Evolutionary conservation across 2,329 filamentous ascomycete genomes (phyloP).

Genomic region (Paramyrothecium roridum): DNA sequence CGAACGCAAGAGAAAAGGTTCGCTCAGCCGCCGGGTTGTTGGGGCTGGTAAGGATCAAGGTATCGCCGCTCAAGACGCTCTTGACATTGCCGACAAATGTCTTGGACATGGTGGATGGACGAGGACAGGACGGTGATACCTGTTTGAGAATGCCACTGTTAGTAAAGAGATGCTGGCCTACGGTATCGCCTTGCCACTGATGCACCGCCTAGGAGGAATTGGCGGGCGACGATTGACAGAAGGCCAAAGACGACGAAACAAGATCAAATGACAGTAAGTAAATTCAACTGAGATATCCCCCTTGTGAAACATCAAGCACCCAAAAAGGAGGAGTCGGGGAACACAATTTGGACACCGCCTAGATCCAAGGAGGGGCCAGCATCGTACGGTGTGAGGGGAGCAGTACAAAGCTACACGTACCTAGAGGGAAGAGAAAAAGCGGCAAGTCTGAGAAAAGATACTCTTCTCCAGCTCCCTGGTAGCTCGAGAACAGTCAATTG

Average conservation of each 20-base stretch:
- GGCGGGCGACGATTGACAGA: too few relatives aligned
- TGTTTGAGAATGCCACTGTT: conserved; percentile 8
- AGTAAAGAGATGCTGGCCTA: conserved; percentile 4
- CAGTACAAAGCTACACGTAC: neutral
- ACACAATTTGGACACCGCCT: neutral
- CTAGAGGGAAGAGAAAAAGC: neutral
- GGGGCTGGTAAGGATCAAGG: conserved; percentile 76
- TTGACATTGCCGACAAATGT: conserved; percentile 75
- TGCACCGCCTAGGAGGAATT: too few relatives aligned
- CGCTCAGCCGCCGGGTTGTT: conserved; percentile 81
- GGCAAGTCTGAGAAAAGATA: neutral
- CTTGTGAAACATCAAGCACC: neutral
- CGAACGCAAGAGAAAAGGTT: conserved; percentile 85
- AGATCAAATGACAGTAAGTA: too few relatives aligned
- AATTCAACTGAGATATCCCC: neutral
- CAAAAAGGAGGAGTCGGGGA: neutral
- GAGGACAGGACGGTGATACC: conserved; percentile 15
- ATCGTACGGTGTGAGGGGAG: neutral
- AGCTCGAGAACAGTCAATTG: neutral
- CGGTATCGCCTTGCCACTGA: too few relatives aligned
- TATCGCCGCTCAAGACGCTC: conserved; percentile 91
- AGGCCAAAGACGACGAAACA: too few relatives aligned
- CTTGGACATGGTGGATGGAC: conserved; percentile 43
- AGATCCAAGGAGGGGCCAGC: neutral
- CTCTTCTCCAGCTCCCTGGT: neutral